These are phyloP conservation scores for Chrysosporium keratinophilum DNA, from an alignment of 2,329 filamentous ascomycete species.

Conservation along the genomic window DNA sequence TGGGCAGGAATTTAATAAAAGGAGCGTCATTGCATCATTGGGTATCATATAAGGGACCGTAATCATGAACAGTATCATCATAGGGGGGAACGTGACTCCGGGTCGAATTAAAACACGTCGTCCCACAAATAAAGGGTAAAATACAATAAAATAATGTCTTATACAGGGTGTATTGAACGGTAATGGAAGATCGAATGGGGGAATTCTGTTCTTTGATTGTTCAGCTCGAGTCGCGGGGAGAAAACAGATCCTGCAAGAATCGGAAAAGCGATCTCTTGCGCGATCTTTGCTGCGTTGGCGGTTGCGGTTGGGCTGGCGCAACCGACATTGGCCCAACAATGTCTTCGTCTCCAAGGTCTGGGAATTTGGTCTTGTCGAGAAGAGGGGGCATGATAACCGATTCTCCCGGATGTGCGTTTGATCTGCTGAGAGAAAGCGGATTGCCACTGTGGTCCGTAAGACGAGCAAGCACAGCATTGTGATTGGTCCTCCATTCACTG, in stretches of 20 bases:
- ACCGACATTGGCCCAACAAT: slow-evolving; percentile 85
- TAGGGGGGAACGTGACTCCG: slow-evolving; percentile 8
- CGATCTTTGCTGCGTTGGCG: slow-evolving; percentile 28
- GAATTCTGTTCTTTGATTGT: background rate
- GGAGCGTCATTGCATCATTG: slow-evolving; percentile 14
- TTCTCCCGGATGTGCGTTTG: slow-evolving; percentile 39
- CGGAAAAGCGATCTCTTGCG: slow-evolving; percentile 37
- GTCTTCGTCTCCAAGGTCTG: slow-evolving; percentile 75
- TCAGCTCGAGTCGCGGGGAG: slow-evolving; percentile 16
- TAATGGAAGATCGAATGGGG: background rate
- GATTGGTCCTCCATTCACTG: slow-evolving; percentile 57
- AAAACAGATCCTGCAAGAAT: slow-evolving; percentile 34
- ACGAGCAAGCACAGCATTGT: slow-evolving; percentile 54
- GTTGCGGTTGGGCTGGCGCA: slow-evolving; percentile 34
- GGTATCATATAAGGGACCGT: slow-evolving; percentile 13
- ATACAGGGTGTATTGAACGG: slow-evolving; percentile 2
- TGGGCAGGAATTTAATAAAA: slow-evolving; percentile 7
- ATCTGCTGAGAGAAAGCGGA: slow-evolving; percentile 31
- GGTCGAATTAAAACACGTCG: background rate
- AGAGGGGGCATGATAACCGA: slow-evolving; percentile 38
- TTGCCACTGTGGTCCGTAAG: slow-evolving; percentile 30
- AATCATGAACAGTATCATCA: slow-evolving; percentile 6
- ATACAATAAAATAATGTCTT: slow-evolving; percentile 10
- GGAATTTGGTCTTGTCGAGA: slow-evolving; percentile 64
- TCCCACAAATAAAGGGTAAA: background rate